These are phyloP conservation scores for Pulveroboletus sp. DNA, from an alignment of 768 basidiomycete species.

Conservation along the genomic window DNA sequence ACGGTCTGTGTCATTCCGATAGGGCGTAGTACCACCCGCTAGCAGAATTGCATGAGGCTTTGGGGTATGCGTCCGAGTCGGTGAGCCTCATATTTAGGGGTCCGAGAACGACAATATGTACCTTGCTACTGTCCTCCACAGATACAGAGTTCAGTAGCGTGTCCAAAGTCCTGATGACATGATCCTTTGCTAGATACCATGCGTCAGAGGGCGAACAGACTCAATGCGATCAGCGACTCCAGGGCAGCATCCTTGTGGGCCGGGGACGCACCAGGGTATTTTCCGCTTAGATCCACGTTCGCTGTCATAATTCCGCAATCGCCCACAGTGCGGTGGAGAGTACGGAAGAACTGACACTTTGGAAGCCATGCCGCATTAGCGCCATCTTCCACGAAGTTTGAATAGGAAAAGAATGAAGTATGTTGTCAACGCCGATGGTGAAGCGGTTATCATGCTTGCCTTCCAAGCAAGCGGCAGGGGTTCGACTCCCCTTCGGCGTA, in stretches of 20 bases:
- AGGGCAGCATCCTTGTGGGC: not conserved
- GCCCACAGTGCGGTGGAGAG: no score
- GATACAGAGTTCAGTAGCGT: slow-evolving; percentile 51
- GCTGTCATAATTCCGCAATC: slow-evolving; percentile 7
- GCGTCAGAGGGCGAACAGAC: not conserved
- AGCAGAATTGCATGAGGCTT: slow-evolving; percentile 71
- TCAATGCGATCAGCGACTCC: not conserved
- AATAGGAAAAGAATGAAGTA: no score
- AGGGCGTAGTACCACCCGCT: slow-evolving; percentile 58
- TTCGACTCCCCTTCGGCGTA: slow-evolving; percentile 69
- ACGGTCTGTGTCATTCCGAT: slow-evolving; percentile 80
- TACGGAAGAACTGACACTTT: no score
- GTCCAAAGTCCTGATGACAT: slow-evolving; percentile 51
- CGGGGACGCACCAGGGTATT: slow-evolving; percentile 21
- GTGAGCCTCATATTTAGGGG: no score
- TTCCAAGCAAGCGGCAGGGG: slow-evolving; percentile 78
- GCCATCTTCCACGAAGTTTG: no score
- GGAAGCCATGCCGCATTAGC: no score
- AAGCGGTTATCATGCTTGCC: slow-evolving; percentile 93
- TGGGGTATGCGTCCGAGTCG: not conserved
- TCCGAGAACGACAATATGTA: no score
- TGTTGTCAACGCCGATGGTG: slow-evolving; percentile 56
- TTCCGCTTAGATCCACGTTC: slow-evolving; percentile 7
- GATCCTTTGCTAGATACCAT: slow-evolving; percentile 41
- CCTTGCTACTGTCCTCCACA: slow-evolving; percentile 48